Evolutionary conservation across 2,329 filamentous ascomycete genomes (phyloP).

Genomic region (Myriosclerotinia duriaeana): DNA sequence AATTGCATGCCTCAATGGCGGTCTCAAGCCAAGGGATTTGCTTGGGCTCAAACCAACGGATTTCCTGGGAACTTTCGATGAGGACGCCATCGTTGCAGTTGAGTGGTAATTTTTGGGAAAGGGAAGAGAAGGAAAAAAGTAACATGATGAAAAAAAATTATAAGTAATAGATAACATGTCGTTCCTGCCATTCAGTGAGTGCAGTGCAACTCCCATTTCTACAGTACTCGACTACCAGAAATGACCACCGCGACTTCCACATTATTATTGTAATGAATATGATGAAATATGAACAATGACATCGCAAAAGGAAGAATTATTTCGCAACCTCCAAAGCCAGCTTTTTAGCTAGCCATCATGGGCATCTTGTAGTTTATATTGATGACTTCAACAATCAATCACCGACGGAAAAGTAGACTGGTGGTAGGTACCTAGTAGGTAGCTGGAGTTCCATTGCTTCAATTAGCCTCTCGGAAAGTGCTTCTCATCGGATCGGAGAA

Average conservation of each 20-base stretch:
- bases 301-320: too few species aligned
- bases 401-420: too few species aligned
- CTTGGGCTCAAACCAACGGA: background rate
- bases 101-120: background rate
- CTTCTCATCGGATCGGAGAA: background rate
- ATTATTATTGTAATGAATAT: background rate
- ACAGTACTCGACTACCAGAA: background rate
- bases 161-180: background rate
- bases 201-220: background rate
- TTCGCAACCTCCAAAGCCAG: background rate
- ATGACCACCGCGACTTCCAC: background rate
- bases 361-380: background rate
- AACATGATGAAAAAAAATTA: background rate
- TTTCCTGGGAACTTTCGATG: background rate
- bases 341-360: background rate
- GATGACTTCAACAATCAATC: background rate
- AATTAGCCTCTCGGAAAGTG: too few species aligned
- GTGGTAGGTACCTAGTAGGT: too few species aligned
- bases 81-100: background rate
- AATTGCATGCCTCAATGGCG: slow-evolving; percentile 7
- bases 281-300: background rate
- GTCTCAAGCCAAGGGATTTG: background rate
- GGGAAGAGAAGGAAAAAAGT: background rate
- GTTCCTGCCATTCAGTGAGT: background rate
- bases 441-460: too few species aligned